Conservation (phyloP, 495 filamentous ascomycete species). For the Hypoxylon subgilvum region DNA sequence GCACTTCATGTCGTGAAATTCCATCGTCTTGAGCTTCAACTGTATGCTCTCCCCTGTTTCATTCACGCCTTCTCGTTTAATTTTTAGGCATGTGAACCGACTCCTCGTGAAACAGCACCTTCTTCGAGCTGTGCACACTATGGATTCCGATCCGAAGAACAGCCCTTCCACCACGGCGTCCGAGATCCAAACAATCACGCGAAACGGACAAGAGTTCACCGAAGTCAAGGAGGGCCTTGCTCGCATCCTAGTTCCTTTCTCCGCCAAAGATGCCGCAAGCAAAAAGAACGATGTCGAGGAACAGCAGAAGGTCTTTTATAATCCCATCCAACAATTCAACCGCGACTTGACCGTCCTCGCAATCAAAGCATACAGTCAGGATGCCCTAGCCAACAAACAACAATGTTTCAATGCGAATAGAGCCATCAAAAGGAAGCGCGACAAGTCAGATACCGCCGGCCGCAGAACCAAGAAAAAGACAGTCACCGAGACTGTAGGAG, state of each 20-base stretch:
- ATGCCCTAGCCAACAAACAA: conserved; percentile 59
- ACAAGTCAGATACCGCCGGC: conserved; percentile 39
- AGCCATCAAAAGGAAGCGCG: conserved; percentile 45
- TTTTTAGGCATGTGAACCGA: conserved; percentile 27
- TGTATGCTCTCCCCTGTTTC: conserved; percentile 24
- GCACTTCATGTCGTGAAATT: no score
- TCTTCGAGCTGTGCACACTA: conserved; percentile 31
- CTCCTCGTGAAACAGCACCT: neutral
- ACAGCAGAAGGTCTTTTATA: conserved; percentile 90
- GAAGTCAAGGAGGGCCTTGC: conserved; percentile 55
- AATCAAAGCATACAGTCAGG: conserved; percentile 81
- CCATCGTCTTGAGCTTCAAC: neutral
- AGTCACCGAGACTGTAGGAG: conserved; percentile 19
- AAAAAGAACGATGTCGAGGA: conserved; percentile 45
- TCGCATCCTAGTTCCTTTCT: conserved; percentile 52
- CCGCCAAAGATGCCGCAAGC: conserved; percentile 34
- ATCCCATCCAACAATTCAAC: conserved; percentile 98
- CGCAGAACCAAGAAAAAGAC: conserved; percentile 37
- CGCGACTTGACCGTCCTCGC: conserved; percentile 91
- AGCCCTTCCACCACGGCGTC: conserved; percentile 31
- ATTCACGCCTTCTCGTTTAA: neutral
- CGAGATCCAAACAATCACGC: conserved; percentile 43
- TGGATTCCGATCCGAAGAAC: conserved; percentile 23
- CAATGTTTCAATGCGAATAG: conserved; percentile 43
- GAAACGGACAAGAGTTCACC: conserved; percentile 49